A percentile compares a stretch with the other conserved stretches of the same genome.
These are phyloP conservation scores for Aureobasidium melanogenum DNA, from an alignment of 2,329 filamentous ascomycete genomes.

Conservation along the genomic window DNA sequence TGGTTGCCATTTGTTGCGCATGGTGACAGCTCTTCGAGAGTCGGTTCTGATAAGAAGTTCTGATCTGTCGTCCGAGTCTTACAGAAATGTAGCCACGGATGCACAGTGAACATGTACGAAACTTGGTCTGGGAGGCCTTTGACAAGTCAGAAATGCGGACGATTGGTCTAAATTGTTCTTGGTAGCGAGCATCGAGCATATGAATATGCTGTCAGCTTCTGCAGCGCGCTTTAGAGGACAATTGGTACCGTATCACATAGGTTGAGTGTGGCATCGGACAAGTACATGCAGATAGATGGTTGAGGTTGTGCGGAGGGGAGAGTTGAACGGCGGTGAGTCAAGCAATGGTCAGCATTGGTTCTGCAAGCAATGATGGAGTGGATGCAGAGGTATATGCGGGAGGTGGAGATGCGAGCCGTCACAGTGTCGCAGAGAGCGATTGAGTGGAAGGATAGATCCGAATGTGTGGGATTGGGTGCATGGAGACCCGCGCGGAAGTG, in stretches of 20 bases:
- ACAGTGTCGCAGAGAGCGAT: not conserved
- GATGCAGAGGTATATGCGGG: not conserved
- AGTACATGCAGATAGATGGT: not conserved
- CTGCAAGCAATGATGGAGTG: not conserved
- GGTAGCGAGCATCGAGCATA: not conserved
- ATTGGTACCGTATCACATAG: not conserved
- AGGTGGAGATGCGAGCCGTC: not conserved
- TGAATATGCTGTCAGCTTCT: not conserved
- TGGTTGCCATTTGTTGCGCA: not conserved
- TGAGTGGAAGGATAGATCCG: not conserved
- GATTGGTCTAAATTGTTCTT: not conserved
- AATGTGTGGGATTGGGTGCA: not conserved
- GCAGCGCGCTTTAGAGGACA: not conserved
- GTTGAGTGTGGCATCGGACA: not conserved
- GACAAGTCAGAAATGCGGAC: not conserved
- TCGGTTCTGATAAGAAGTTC: not conserved
- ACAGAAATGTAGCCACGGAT: not conserved
- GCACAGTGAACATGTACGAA: not conserved
- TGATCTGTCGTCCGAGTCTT: not conserved
- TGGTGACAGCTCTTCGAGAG: not conserved
- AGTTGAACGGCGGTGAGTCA: not conserved
- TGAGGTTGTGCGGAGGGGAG: not conserved
- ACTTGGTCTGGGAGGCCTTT: not conserved
- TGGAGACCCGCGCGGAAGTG: not conserved
- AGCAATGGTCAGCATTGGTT: not conserved